A percentile compares a stretch with the other conserved stretches of the same genome.
phyloP scores from a whole-genome alignment of 768 basidiomycete genomes.

The Baorangia bicolor region DNA sequence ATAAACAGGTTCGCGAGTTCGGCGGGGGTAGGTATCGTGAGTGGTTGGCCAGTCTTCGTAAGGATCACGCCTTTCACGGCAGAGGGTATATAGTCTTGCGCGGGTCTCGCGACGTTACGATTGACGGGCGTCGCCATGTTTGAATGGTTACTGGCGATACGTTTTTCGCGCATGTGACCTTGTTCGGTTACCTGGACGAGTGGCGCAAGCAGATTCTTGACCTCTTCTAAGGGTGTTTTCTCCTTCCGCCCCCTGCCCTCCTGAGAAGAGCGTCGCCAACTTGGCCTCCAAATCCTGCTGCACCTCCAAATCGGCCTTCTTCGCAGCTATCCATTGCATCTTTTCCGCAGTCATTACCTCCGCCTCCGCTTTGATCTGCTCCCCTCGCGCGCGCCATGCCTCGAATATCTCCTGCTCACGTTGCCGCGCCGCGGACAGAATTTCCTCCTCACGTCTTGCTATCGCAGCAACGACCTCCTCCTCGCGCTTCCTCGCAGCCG shows the following conservation, averaged over 20 bases:
- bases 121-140: too few species aligned
- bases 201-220: too few species aligned
- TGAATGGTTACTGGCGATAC: too few species aligned
- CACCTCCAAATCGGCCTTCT: conserved; percentile 52
- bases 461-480: conserved; percentile 67
- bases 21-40: conserved; percentile 67
- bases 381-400: conserved; percentile 55
- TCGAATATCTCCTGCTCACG: conserved; percentile 64
- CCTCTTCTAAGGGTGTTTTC: conserved; percentile 67
- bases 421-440: conserved; percentile 61
- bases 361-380: conserved; percentile 50
- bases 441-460: conserved; percentile 64
- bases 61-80: conserved; percentile 79
- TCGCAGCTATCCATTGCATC: conserved; percentile 46
- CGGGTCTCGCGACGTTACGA: too few species aligned
- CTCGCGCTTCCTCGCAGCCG: conserved; percentile 63
- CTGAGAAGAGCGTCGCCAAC: too few species aligned
- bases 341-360: conserved; percentile 37
- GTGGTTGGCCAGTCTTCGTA: conserved; percentile 70
- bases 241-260: conserved; percentile 43
- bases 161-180: too few species aligned
- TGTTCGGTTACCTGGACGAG: too few species aligned
- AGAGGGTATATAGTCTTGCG: conserved; percentile 36
- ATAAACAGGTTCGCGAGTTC: conserved; percentile 67
- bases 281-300: conserved; percentile 52